These are phyloP conservation scores for Fraxinus sp. DNA, from an alignment of 305 asterid genomes.

Conservation along the genomic window DNA sequence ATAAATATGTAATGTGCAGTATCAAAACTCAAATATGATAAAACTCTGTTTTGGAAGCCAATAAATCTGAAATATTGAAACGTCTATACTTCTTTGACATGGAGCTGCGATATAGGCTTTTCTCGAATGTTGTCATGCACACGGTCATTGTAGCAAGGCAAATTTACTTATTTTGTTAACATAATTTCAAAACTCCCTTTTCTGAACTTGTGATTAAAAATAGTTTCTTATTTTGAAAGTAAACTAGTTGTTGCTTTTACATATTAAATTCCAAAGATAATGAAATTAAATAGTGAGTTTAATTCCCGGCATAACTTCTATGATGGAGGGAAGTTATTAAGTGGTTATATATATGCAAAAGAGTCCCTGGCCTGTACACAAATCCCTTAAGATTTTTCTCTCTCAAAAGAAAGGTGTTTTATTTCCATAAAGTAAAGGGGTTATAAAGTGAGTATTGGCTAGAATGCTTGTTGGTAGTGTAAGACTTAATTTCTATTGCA, in stretches of 20 bases:
- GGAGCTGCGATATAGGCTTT: neutral
- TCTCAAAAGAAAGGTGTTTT: no score
- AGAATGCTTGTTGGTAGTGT: no score
- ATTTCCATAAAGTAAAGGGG: no score
- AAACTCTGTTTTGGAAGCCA: neutral
- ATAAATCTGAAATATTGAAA: conserved; percentile 10
- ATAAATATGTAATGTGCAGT: conserved; percentile 7
- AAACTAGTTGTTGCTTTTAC: neutral
- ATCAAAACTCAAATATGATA: conserved; percentile 2
- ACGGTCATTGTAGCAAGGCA: neutral
- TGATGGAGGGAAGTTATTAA: no score
- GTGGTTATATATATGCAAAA: no score
- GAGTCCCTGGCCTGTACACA: no score
- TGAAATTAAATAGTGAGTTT: no score
- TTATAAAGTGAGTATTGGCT: no score
- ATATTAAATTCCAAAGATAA: no score
- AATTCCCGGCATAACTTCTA: no score
- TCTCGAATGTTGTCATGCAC: neutral
- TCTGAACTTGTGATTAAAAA: neutral
- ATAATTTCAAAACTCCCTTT: neutral
- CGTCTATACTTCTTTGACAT: neutral
- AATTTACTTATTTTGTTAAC: neutral
- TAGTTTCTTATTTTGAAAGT: neutral
- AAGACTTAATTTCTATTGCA: no score
- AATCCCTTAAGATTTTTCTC: no score